phyloP scores from a whole-genome alignment of 2,329 filamentous ascomycete species.

The Ophiostoma australiae region DNA sequence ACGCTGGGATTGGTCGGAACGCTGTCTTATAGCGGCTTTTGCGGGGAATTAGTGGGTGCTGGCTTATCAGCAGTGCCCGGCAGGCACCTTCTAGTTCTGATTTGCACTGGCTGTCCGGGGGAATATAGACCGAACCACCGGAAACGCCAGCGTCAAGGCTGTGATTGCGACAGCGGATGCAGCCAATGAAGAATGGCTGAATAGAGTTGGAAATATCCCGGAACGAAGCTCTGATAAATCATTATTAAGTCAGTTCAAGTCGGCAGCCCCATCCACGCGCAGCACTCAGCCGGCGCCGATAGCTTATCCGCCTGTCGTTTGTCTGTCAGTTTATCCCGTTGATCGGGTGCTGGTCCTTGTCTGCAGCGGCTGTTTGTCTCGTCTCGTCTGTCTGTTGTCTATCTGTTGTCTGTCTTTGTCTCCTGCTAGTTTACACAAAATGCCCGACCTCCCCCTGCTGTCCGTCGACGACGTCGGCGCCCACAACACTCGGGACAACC shows the following conservation, averaged over 20 bases:
- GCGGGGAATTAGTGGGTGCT: neutral
- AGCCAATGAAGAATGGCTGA: neutral
- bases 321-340: neutral
- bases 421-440: neutral
- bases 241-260: too few species aligned
- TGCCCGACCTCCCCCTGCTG: neutral
- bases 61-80: neutral
- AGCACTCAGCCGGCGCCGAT: neutral
- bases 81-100: neutral
- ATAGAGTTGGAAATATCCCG: neutral
- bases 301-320: neutral
- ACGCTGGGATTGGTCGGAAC: constrained; percentile 4
- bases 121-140: neutral
- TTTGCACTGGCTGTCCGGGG: neutral
- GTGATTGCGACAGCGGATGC: neutral
- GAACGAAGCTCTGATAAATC: too few species aligned
- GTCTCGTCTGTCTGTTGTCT: neutral
- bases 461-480: constrained; percentile 38
- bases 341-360: neutral
- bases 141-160: neutral
- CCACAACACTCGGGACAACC: constrained; percentile 46
- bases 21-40: neutral
- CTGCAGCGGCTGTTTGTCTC: neutral
- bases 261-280: neutral
- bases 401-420: neutral